Conservation (phyloP, 768 basidiomycete genomes). For the Leccinum variicolor region DNA sequence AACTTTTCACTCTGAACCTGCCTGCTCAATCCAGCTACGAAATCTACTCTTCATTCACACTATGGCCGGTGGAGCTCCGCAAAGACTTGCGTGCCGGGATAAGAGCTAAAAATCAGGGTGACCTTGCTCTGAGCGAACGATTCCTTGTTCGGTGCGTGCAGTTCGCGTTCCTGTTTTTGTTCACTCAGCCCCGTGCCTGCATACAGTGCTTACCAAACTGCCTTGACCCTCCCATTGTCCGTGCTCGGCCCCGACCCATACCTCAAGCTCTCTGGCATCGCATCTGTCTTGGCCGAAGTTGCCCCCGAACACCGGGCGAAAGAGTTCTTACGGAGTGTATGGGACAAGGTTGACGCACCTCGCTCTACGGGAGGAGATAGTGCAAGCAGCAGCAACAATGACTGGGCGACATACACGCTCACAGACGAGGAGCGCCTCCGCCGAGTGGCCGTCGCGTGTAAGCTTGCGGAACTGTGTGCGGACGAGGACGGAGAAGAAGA, state of each 20-base stretch:
- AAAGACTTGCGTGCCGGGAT: constrained; percentile 64
- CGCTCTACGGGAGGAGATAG: neutral
- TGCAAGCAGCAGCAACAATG: neutral
- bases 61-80: constrained; percentile 66
- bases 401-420: constrained; percentile 27
- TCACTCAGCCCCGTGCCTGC: neutral
- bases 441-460: constrained; percentile 42
- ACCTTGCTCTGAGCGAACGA: constrained; percentile 47
- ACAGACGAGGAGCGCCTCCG: constrained; percentile 40
- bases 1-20: neutral
- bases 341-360: constrained; percentile 16
- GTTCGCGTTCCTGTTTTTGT: neutral
- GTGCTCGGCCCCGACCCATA: constrained; percentile 44
- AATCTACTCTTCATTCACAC: constrained; percentile 53
- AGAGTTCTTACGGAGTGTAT: constrained; percentile 20
- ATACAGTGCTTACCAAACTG: constrained; percentile 53
- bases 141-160: constrained; percentile 51
- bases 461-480: constrained; percentile 40
- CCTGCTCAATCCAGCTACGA: constrained; percentile 39
- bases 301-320: constrained; percentile 28
- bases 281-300: constrained; percentile 55
- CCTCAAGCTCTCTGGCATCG: constrained; percentile 68
- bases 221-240: constrained; percentile 40
- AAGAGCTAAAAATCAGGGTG: constrained; percentile 56
- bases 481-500: constrained; percentile 38